Evolutionary conservation across 495 filamentous ascomycete species (phyloP).

Genomic region (Penicillium waksmanii): DNA sequence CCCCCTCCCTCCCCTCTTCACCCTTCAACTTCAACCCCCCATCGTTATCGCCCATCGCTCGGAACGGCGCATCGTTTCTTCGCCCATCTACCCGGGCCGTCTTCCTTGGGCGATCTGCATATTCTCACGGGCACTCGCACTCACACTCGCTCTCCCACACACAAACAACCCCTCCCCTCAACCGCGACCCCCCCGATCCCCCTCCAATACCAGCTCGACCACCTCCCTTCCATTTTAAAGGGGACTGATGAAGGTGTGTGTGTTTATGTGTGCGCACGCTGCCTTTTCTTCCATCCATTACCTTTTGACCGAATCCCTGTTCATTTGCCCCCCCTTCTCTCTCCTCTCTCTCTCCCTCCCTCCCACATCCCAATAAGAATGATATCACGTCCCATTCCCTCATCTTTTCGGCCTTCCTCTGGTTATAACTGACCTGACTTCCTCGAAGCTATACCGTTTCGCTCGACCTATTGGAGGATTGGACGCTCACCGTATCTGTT

Average conservation of each 20-base stretch:
- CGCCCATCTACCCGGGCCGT: constrained; percentile 6
- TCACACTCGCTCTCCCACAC: constrained; percentile 16
- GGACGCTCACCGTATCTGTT: constrained; percentile 25
- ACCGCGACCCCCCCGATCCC: neutral
- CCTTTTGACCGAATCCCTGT: neutral
- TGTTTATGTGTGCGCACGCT: constrained; percentile 12
- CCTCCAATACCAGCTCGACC: constrained; percentile 6
- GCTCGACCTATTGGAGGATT: constrained; percentile 21
- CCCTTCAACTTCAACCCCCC: constrained; percentile 9
- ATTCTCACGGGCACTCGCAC: constrained; percentile 14
- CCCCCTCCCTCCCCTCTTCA: constrained; percentile 20
- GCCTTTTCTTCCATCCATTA: neutral
- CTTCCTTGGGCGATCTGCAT: constrained; percentile 27
- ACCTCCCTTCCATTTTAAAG: constrained; percentile 25
- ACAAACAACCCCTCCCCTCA: constrained; percentile 23
- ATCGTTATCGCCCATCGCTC: constrained; percentile 1
- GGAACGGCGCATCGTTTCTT: neutral
- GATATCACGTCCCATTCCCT: constrained; percentile 25
- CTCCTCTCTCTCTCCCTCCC: constrained; percentile 12
- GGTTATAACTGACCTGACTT: constrained; percentile 17
- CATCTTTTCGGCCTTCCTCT: constrained; percentile 16
- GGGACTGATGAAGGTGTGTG: constrained; percentile 40
- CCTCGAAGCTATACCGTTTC: constrained; percentile 22
- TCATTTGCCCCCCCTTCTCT: neutral
- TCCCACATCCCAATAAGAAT: constrained; percentile 26